Conservation (phyloP, 768 basidiomycete species). For the Tulasnella calospora region DNA sequence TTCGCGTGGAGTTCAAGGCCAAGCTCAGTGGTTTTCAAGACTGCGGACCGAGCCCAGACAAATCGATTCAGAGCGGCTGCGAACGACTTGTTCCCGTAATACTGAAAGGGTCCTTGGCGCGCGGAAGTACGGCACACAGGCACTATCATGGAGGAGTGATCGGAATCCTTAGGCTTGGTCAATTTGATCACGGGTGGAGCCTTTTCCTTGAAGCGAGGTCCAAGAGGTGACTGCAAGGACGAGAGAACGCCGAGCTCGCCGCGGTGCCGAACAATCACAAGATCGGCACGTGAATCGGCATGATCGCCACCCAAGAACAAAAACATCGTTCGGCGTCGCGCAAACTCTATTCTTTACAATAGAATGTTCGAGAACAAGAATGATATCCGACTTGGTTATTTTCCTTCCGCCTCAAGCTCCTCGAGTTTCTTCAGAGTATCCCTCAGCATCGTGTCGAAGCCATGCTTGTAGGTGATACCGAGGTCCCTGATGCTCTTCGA, state of each 20-base stretch:
- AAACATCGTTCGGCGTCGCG: neutral
- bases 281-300: neutral
- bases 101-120: neutral
- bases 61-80: neutral
- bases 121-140: neutral
- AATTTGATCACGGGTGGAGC: neutral
- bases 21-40: neutral
- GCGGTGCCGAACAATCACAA: neutral
- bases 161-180: neutral
- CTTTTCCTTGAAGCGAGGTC: neutral
- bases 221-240: neutral
- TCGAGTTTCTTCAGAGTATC: constrained; percentile 5
- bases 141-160: neutral
- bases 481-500: constrained; percentile 21
- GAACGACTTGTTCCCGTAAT: neutral
- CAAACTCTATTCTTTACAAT: neutral
- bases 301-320: neutral
- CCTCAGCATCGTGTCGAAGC: constrained; percentile 17
- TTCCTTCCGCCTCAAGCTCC: constrained; percentile 16
- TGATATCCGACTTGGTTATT: neutral
- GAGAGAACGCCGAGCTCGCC: constrained; percentile 9
- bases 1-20: neutral
- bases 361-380: neutral
- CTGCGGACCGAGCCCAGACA: constrained; percentile 4
- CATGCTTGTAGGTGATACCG: neutral